Evolutionary conservation across 495 filamentous ascomycete species (phyloP), one percentile per base, ranked within the genome.

Genomic region (Pyronema domesticum): DNA sequence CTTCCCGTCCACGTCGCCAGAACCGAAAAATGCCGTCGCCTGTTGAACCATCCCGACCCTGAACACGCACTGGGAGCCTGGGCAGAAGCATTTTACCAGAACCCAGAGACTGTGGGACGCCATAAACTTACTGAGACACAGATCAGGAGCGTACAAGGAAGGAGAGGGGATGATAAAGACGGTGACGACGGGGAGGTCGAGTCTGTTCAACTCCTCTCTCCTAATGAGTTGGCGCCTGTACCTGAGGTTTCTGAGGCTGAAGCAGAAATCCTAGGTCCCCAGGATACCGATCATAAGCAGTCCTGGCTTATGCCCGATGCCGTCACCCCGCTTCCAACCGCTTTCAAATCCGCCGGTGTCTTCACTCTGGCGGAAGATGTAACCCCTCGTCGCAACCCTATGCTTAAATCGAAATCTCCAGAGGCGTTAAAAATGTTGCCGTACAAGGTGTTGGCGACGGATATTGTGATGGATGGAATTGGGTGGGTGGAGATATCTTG

Each of bases 401-500:
- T 76, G 6, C 62, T 89, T 3, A 80, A 74, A 4, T 58, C 66
- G 10, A 70, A 65, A 46, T 64, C 68, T 23, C 64, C 84, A 30
- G 75, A 72, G 18, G 58, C 68, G 0, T 68, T 76, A 7, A 72
- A 80, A 0, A 57, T 58, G 18, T 69, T 96, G 37, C 89, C 88
- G 2, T 99, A 89, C 65, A 74, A 73, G 8, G 78, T 95, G 3
- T 71, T 89, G 51, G 74, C 80, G 6, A 74, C 82, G 0, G 91
- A 99, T 65, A 78, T 99, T 37, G 70, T 99, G 7, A 80, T 99
- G 37, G 87, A 95, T 60, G 85, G 89, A 15, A 80, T 80, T 40
- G 91, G 91, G 2, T 99, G 93, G 89, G 74, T 99, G 7, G 91
- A 99, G 66, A 67, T 99, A 15, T 81, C 77, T 6, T 79, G 81